These are phyloP conservation scores for Nothophaeocryptopus gaeumannii DNA, from an alignment of 2,329 filamentous ascomycete genomes.

Conservation along the genomic window DNA sequence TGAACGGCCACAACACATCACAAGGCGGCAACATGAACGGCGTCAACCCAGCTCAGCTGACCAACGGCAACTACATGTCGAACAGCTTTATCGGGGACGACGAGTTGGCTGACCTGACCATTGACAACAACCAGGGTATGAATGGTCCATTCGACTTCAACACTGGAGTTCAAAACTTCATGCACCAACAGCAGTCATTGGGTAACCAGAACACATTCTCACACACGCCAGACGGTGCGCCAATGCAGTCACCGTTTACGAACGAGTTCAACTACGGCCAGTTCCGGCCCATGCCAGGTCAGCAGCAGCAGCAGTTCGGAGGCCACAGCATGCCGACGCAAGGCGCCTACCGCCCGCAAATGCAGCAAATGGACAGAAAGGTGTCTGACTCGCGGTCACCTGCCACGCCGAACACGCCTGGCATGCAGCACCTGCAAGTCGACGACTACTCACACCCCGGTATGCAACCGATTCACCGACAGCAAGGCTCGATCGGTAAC, in stretches of 20 bases:
- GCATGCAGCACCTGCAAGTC: conserved; percentile 69
- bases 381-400: conserved; percentile 72
- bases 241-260: conserved; percentile 86
- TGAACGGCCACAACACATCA: conserved; percentile 25
- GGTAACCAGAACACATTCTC: conserved; percentile 76
- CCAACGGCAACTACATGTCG: conserved; percentile 55
- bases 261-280: conserved; percentile 72
- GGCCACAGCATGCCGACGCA: conserved; percentile 34
- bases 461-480: conserved; percentile 52
- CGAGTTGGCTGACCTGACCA: conserved; percentile 72
- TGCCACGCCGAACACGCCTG: conserved; percentile 82
- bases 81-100: conserved; percentile 85
- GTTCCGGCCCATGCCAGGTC: conserved; percentile 66
- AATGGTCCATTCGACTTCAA: conserved; percentile 40
- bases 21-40: conserved; percentile 50
- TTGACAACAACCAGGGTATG: conserved; percentile 35
- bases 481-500: conserved; percentile 51
- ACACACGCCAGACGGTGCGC: conserved; percentile 85
- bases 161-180: conserved; percentile 49
- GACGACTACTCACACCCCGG: conserved; percentile 46
- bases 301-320: conserved; percentile 41
- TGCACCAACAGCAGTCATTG: conserved; percentile 50
- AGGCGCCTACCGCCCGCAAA: conserved; percentile 30
- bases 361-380: conserved; percentile 54
- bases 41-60: conserved; percentile 81